Evolutionary conservation across 306 rosid genomes (phyloP).

Genomic region (Cucumis hystrix): DNA sequence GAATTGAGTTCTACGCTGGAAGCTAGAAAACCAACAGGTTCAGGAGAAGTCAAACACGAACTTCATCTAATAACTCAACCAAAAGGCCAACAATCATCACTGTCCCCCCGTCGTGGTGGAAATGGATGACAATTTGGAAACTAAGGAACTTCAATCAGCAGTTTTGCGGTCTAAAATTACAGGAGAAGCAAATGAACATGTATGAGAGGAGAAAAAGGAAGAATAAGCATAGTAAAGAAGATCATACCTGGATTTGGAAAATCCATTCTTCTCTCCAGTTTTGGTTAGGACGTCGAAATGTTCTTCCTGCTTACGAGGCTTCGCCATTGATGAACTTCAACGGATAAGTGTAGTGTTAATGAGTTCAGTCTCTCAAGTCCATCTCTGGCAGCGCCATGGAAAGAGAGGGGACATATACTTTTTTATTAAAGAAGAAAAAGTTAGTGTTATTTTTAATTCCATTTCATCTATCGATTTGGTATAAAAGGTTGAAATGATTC

Average conservation of each 20-base stretch:
- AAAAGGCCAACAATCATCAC: background rate
- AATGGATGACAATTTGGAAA: background rate
- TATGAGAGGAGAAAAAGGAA: background rate
- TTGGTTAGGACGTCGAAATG: constrained; percentile 58
- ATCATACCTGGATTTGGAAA: constrained; percentile 55
- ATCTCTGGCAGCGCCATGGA: too few relatives aligned
- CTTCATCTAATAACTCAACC: background rate
- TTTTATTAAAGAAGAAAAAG: too few relatives aligned
- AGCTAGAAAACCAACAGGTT: background rate
- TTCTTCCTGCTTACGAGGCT: constrained; percentile 29
- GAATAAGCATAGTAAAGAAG: background rate
- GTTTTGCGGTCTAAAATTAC: background rate
- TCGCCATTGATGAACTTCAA: constrained; percentile 20
- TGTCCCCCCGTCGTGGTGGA: background rate
- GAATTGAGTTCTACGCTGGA: background rate
- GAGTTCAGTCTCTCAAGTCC: too few relatives aligned
- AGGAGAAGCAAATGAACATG: background rate
- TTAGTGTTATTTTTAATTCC: too few relatives aligned
- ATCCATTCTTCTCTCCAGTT: constrained; percentile 51
- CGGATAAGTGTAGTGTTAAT: too few relatives aligned
- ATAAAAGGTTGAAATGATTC: too few relatives aligned
- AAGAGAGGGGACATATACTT: too few relatives aligned
- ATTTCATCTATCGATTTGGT: too few relatives aligned
- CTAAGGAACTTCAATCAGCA: background rate
- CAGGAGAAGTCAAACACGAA: background rate